Evolutionary conservation across 2,329 filamentous ascomycete genomes (phyloP).

Genomic region (Aspergillus clavatus): DNA sequence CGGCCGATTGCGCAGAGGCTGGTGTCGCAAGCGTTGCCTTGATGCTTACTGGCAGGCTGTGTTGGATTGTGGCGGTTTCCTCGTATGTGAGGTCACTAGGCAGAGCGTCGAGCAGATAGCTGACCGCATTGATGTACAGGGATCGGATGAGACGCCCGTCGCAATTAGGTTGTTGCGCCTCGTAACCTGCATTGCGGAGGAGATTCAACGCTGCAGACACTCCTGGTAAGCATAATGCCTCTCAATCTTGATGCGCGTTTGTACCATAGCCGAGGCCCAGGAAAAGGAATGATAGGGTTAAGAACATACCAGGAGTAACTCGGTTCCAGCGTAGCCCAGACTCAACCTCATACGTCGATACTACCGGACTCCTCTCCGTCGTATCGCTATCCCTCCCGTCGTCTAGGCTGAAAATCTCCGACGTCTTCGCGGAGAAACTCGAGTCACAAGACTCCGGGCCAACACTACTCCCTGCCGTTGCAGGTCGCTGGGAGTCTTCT

Average conservation of each 20-base stretch:
- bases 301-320: constrained; percentile 28
- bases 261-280: not conserved
- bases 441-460: constrained; percentile 6
- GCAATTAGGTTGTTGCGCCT: constrained; percentile 29
- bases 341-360: constrained; percentile 24
- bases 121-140: constrained; percentile 34
- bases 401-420: constrained; percentile 15
- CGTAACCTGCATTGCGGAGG: constrained; percentile 32
- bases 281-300: not conserved
- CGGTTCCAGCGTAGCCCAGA: constrained; percentile 35
- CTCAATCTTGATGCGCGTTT: constrained; percentile 2
- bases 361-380: constrained; percentile 2
- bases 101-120: constrained; percentile 35
- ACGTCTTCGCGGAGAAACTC: constrained; percentile 14
- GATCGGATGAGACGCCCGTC: constrained; percentile 31
- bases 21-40: constrained; percentile 12
- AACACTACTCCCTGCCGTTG: constrained; percentile 11
- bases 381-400: constrained; percentile 11
- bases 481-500: constrained; percentile 8
- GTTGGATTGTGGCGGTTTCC: constrained; percentile 26
- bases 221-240: not conserved
- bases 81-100: constrained; percentile 28
- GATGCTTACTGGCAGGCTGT: constrained; percentile 22
- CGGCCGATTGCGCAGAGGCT: not conserved
- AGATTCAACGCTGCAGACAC: constrained; percentile 29